Evolutionary conservation across 495 filamentous ascomycete genomes (phyloP), one percentile per base, ranked within the genome.

Genomic region (Penicillium antarcticum): DNA sequence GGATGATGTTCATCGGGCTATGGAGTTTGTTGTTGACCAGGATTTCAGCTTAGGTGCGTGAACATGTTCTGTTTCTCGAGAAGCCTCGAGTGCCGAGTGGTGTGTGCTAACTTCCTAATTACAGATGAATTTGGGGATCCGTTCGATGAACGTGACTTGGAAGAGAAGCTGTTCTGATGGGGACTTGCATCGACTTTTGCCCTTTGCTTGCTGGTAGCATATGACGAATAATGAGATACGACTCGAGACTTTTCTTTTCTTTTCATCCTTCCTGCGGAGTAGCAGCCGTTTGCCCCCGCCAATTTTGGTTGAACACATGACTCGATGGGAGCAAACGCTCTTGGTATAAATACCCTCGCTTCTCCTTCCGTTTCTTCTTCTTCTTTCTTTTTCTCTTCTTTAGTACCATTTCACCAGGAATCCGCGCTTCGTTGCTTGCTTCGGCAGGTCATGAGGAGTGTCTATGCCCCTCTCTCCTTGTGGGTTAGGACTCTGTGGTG

Each of bases 141-240:
- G 3, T 78, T 86, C 54, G 80, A 86, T 67, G 84, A 87, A 53
- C 68, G 69, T 6, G 79, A 82, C 60, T 80, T 86, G 81, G 62
- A 77, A 39, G 67, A 77, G 57, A 80, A 86, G 62, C 21, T 62
- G 31, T 26, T 44, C 8, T 60, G 42, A 56, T 33, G 45, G 86
- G 46, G 78, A 80, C 57, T 23, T 23, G 45, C 36, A 13, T 38
- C 29, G 33, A 26, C 8, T 26, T 11, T 45, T 39, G 32, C 13
- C 41, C 35, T 35, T 42, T 36, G 9, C 45, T 23, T 16, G 39
- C 29, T 32, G 19, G 12, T 13, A 51, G 26, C 36, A 34, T 39
- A 37, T 55, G 40, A 67, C 60, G 57, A 67, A 33, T 67, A 41
- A 68, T 65, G 67, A 68, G 57, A 65, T 48, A 68, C 42, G 67